phyloP scores from a whole-genome alignment of 2,329 filamentous ascomycete species.

The Pestalotiopsis sp. region DNA sequence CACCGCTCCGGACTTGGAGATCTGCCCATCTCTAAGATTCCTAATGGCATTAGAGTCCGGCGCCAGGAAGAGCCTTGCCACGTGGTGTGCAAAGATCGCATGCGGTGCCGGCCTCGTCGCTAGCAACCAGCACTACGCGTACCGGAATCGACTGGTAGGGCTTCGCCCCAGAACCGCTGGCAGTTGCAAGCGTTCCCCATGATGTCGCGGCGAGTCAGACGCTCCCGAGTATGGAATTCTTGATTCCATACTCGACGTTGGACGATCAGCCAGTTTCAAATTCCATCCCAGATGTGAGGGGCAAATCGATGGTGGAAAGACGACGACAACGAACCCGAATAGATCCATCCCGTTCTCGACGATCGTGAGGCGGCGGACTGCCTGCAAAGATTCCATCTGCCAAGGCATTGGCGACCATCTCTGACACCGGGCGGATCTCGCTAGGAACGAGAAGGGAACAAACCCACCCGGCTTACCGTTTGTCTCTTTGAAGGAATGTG shows the following conservation, averaged over 20 bases:
- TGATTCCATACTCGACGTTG: not conserved
- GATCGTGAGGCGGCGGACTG: not conserved
- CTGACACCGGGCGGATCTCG: not conserved
- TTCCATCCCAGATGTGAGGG: not conserved
- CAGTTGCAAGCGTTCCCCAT: not conserved
- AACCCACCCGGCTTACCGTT: not conserved
- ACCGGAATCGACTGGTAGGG: not conserved
- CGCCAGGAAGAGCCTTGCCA: not conserved
- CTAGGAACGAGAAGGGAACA: not conserved
- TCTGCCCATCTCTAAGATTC: not conserved
- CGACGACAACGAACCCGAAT: not conserved
- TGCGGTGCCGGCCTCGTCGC: not conserved
- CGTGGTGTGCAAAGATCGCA: not conserved
- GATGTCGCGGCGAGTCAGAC: not conserved
- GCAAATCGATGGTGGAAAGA: not conserved
- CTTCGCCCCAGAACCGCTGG: not conserved
- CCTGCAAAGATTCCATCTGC: not conserved
- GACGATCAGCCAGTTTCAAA: not conserved
- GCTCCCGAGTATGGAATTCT: not conserved
- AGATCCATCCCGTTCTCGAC: not conserved
- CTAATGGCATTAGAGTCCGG: not conserved
- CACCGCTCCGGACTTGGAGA: not conserved
- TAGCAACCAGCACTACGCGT: not conserved
- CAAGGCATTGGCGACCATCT: not conserved
- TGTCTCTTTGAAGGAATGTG: not conserved